Percentiles rank a stretch among this genome's conserved stretches.
Conservation (phyloP, 768 basidiomycete species). For the Agaricus subrufescens region DNA sequence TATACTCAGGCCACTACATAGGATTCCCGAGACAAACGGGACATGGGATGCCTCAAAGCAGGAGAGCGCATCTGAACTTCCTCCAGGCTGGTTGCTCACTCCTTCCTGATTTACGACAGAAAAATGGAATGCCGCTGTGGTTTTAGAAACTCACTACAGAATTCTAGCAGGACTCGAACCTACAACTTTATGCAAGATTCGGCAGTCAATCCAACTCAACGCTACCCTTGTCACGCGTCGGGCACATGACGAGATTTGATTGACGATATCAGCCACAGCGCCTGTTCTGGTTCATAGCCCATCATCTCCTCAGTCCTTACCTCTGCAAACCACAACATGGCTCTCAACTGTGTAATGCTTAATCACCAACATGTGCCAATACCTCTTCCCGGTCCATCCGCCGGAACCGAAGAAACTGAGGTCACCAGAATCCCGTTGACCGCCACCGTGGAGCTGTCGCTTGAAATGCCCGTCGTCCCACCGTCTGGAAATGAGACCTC, state of each 20-base stretch:
- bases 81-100: too few relatives aligned
- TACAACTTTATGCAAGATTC: slow-evolving; percentile 79
- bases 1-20: too few relatives aligned
- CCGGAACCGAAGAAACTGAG: slow-evolving; percentile 40
- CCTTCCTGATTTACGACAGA: too few relatives aligned
- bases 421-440: slow-evolving; percentile 44
- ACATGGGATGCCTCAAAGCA: too few relatives aligned
- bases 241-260: too few relatives aligned
- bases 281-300: neutral
- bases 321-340: slow-evolving; percentile 39
- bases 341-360: slow-evolving; percentile 77
- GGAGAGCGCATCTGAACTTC: too few relatives aligned
- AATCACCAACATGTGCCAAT: slow-evolving; percentile 52
- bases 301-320: slow-evolving; percentile 10
- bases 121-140: too few relatives aligned
- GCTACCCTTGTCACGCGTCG: too few relatives aligned
- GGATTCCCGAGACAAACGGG: too few relatives aligned
- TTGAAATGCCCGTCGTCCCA: slow-evolving; percentile 52
- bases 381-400: slow-evolving; percentile 38
- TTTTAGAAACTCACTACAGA: too few relatives aligned
- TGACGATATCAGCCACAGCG: neutral
- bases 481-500: slow-evolving; percentile 37
- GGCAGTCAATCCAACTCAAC: slow-evolving; percentile 27
- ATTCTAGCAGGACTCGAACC: slow-evolving; percentile 83
- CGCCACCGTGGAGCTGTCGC: slow-evolving; percentile 50